A percentile compares a stretch with the other conserved stretches of the same genome.
phyloP scores from a whole-genome alignment of 352 stramenopile species.

The Phytophthora hibernalis region DNA sequence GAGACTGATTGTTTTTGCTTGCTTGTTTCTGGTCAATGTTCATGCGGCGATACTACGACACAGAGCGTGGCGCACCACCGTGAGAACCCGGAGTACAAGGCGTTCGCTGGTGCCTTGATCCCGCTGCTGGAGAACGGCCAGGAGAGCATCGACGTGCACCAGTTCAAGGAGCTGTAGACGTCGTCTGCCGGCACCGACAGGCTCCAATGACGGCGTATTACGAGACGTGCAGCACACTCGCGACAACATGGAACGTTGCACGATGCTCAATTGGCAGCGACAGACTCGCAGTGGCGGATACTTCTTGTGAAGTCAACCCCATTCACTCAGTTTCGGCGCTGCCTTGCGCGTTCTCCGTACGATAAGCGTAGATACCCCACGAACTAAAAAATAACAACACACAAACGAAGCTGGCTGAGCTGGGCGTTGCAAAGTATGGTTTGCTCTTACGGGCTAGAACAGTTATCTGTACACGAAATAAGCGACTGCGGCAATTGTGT shows the following conservation, averaged over 20 bases:
- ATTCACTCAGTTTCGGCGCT: neutral
- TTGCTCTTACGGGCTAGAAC: too few species aligned
- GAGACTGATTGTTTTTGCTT: neutral
- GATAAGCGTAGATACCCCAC: neutral
- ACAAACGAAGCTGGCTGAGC: too few species aligned
- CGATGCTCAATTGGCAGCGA: neutral
- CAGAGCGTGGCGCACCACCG: constrained; percentile 15
- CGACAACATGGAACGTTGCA: neutral
- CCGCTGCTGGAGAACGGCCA: constrained; percentile 16
- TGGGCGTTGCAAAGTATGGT: too few species aligned
- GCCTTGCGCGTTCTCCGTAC: too few species aligned
- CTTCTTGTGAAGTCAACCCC: too few species aligned
- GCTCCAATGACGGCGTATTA: too few species aligned
- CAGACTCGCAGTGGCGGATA: too few species aligned
- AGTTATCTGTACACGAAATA: too few species aligned
- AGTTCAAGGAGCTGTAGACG: constrained; percentile 14
- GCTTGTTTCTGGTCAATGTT: constrained; percentile 1
- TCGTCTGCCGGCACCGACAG: neutral
- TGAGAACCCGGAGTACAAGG: constrained; percentile 10
- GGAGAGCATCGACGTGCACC: constrained; percentile 17
- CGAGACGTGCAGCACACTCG: too few species aligned
- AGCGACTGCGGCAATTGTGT: too few species aligned
- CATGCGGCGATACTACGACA: neutral
- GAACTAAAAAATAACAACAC: too few species aligned
- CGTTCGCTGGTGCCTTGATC: constrained; percentile 2